Evolutionary conservation across 2,329 filamentous ascomycete species (phyloP).

Genomic region (Colletotrichum sp.): DNA sequence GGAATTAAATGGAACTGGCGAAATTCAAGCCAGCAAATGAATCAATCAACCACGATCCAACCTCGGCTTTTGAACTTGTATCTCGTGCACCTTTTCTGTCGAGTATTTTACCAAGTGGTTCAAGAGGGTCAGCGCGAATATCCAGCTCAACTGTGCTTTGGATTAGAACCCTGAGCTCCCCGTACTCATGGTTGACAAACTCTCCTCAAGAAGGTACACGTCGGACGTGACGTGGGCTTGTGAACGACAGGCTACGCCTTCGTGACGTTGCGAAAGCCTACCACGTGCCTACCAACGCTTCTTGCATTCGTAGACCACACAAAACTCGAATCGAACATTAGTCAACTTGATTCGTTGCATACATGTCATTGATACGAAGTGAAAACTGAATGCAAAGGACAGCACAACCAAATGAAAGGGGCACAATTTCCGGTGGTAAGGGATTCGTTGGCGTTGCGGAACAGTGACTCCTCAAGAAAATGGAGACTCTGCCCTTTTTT

Average conservation of each 20-base stretch:
- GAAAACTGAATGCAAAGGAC: not conserved
- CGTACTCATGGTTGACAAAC: not conserved
- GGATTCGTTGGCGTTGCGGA: not conserved
- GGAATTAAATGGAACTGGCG: slow-evolving; percentile 4
- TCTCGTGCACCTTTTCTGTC: not conserved
- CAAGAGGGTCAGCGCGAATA: not conserved
- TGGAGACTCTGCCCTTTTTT: not conserved
- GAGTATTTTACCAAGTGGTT: not conserved
- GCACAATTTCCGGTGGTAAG: not conserved
- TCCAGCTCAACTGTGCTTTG: not conserved
- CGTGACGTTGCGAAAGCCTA: not conserved
- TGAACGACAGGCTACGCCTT: not conserved
- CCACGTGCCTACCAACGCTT: not conserved
- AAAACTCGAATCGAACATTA: not conserved
- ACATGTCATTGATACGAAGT: not conserved
- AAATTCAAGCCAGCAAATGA: slow-evolving; percentile 4
- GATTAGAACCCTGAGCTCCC: not conserved
- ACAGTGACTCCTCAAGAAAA: not conserved
- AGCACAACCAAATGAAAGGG: not conserved
- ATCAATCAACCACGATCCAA: slow-evolving; percentile 11
- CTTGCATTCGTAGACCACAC: not conserved
- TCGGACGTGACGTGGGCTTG: not conserved
- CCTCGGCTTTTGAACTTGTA: not conserved
- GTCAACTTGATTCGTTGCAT: not conserved
- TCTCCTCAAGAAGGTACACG: not conserved